These are phyloP conservation scores for Neurospora cerealis DNA, from an alignment of 495 filamentous ascomycete species.

Conservation along the genomic window DNA sequence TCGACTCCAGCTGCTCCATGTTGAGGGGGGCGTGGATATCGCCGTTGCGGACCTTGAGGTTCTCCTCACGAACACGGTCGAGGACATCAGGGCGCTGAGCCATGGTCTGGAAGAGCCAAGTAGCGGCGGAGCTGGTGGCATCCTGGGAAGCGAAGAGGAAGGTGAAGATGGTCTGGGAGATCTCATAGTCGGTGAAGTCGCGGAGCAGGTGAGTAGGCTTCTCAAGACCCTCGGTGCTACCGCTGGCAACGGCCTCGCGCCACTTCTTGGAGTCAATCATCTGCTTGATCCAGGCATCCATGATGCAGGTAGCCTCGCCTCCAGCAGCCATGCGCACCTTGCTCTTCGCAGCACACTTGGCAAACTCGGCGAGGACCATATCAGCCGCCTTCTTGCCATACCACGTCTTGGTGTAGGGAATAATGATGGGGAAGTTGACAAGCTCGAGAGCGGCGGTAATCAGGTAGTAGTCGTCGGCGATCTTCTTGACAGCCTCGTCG, in stretches of 20 bases:
- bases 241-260: slow-evolving; percentile 58
- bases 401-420: slow-evolving; percentile 94
- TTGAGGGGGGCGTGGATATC: slow-evolving; percentile 59
- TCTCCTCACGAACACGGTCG: slow-evolving; percentile 87
- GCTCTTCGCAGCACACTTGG: slow-evolving; percentile 85
- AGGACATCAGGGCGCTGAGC: slow-evolving; percentile 89
- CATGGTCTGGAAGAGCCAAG: slow-evolving; percentile 92
- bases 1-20: slow-evolving; percentile 76
- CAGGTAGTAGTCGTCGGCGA: slow-evolving; percentile 92
- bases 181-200: slow-evolving; percentile 85
- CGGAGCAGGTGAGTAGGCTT: slow-evolving; percentile 77
- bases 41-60: slow-evolving; percentile 66
- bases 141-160: slow-evolving; percentile 98
- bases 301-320: slow-evolving; percentile 78
- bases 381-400: slow-evolving; percentile 94
- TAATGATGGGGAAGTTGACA: slow-evolving; percentile 96
- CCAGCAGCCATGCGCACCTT: slow-evolving; percentile 89
- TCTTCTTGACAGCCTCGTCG: slow-evolving; percentile 83
- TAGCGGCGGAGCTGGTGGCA: slow-evolving; percentile 83
- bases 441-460: slow-evolving; percentile 94
- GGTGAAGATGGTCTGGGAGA: slow-evolving; percentile 90
- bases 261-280: slow-evolving; percentile 77
- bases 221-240: slow-evolving; percentile 55
- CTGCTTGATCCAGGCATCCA: slow-evolving; percentile 85
- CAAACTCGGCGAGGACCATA: slow-evolving; percentile 83